Conservation (phyloP, 257 asterid species). For the Mitragyna speciosa region DNA sequence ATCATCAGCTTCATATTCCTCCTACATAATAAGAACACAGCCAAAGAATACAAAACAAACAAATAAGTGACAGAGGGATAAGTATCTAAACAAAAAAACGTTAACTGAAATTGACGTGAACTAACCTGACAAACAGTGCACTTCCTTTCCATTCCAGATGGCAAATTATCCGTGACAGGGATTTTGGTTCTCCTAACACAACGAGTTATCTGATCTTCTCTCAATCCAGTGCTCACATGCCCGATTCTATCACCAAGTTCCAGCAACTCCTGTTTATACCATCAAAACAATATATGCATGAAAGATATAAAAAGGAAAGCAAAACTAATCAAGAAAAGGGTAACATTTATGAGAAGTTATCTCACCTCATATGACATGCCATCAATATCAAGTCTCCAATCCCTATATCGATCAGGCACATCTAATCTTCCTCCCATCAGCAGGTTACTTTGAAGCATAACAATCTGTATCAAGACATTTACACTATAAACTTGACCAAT, state of each 20-base stretch:
- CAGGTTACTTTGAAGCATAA: conserved; percentile 63
- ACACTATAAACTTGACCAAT: background rate
- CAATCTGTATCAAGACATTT: conserved; percentile 46
- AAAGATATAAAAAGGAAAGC: background rate
- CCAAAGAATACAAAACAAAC: background rate
- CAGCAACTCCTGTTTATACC: conserved; percentile 62
- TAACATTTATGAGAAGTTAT: background rate
- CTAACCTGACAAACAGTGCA: conserved; percentile 93
- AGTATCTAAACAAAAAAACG: background rate
- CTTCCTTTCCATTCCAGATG: conserved; percentile 45
- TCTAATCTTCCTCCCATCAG: conserved; percentile 61
- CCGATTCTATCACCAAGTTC: conserved; percentile 92
- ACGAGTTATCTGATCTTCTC: conserved; percentile 60
- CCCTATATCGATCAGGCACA: conserved; percentile 53
- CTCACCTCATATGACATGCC: conserved; percentile 84
- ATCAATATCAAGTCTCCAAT: conserved; percentile 74
- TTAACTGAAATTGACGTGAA: background rate
- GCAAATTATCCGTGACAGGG: conserved; percentile 26
- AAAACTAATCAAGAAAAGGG: conserved; percentile 5
- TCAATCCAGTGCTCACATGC: conserved; percentile 73
- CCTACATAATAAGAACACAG: conserved; percentile 37
- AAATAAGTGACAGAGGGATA: background rate
- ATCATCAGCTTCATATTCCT: conserved; percentile 67
- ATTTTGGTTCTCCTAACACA: conserved; percentile 58
- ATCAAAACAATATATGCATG: conserved; percentile 1